These are phyloP conservation scores for Talaromyces wortmannii DNA, from an alignment of 495 filamentous ascomycete genomes.

Conservation along the genomic window DNA sequence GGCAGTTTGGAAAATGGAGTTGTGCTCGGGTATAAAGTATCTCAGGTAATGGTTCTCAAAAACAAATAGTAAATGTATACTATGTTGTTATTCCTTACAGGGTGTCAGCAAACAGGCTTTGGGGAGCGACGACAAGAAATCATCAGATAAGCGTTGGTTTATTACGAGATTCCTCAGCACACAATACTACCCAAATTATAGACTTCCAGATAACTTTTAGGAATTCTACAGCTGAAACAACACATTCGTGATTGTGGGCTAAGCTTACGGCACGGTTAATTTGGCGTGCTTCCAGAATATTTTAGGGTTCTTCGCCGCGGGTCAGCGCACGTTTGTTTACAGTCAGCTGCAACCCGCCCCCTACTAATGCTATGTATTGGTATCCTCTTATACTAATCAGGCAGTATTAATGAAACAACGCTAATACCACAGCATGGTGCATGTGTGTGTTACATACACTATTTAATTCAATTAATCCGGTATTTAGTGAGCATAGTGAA, in stretches of 20 bases:
- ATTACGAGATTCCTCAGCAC: background rate
- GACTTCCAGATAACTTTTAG: background rate
- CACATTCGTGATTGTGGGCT: background rate
- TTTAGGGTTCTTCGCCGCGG: background rate
- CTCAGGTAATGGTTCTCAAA: too few relatives aligned
- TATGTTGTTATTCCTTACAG: too few relatives aligned
- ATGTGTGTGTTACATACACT: too few relatives aligned
- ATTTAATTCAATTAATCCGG: too few relatives aligned
- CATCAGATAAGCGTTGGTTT: background rate
- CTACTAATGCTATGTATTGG: background rate
- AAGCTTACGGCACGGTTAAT: background rate
- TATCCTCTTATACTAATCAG: background rate
- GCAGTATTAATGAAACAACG: background rate
- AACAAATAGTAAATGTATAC: too few relatives aligned
- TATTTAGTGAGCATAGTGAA: too few relatives aligned
- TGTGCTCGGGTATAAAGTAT: too few relatives aligned
- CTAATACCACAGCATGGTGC: too few relatives aligned
- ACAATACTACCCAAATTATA: background rate
- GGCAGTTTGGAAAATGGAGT: too few relatives aligned
- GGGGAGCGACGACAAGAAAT: background rate
- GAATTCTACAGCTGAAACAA: background rate
- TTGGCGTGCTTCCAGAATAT: too few relatives aligned
- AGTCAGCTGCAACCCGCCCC: background rate
- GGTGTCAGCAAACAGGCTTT: too few relatives aligned
- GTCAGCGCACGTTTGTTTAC: background rate